These are phyloP conservation scores for Suillus placidus DNA, from an alignment of 768 basidiomycete genomes.

Conservation along the genomic window DNA sequence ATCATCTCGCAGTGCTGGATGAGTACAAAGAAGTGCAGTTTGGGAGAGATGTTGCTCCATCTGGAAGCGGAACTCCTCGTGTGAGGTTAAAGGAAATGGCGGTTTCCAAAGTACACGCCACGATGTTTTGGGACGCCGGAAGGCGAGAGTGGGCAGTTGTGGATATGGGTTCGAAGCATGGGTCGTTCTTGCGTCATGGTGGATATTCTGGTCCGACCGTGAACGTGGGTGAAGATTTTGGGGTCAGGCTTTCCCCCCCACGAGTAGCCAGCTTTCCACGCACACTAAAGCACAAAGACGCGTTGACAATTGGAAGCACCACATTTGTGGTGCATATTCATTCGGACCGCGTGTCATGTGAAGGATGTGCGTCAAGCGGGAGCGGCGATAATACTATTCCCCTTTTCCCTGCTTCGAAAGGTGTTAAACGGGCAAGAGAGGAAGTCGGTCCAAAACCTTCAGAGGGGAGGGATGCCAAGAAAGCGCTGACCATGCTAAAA, in stretches of 20 bases:
- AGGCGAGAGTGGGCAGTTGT: conserved; percentile 70
- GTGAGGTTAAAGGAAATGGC: conserved; percentile 83
- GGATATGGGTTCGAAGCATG: conserved; percentile 87
- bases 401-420: conserved; percentile 40
- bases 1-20: conserved; percentile 64
- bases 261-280: conserved; percentile 72
- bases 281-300: conserved; percentile 63
- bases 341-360: conserved; percentile 59
- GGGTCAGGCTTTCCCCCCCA: conserved; percentile 61
- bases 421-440: conserved; percentile 27
- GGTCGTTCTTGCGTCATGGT: conserved; percentile 60
- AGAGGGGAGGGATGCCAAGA: conserved; percentile 55
- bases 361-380: conserved; percentile 55
- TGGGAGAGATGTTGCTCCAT: conserved; percentile 65
- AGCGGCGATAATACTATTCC: conserved; percentile 54
- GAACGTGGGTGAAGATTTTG: conserved; percentile 27
- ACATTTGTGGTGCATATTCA: conserved; percentile 75
- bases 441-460: conserved; percentile 13
- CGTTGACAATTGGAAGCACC: conserved; percentile 68
- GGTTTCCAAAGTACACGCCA: conserved; percentile 81
- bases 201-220: conserved; percentile 23
- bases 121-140: conserved; percentile 66
- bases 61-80: conserved; percentile 56
- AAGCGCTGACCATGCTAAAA: conserved; percentile 66
- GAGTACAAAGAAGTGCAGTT: conserved; percentile 68